Evolutionary conservation across 2,329 filamentous ascomycete genomes (phyloP).

Genomic region (Nannizzia gypsea): DNA sequence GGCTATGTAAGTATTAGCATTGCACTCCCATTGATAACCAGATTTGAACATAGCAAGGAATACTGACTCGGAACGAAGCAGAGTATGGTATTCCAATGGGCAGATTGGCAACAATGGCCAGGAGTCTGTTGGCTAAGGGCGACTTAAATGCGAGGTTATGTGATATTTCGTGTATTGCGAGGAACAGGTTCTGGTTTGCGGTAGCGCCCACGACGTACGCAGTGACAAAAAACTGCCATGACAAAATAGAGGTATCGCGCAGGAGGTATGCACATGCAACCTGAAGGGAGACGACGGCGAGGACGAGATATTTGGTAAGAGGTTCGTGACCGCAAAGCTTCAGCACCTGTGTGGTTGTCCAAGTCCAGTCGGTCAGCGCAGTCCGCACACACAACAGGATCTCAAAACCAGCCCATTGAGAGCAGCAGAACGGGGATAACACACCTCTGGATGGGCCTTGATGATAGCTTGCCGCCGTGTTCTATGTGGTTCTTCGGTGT

Average conservation of each 20-base stretch:
- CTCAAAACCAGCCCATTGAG: neutral
- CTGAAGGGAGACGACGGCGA: conserved; percentile 72
- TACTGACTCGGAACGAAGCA: conserved; percentile 73
- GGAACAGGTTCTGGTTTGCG: conserved; percentile 95
- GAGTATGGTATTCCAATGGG: conserved; percentile 95
- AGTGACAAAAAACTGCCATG: conserved; percentile 71
- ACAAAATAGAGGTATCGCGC: conserved; percentile 64
- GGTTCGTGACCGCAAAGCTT: conserved; percentile 96
- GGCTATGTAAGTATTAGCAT: conserved; percentile 42
- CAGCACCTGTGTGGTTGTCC: conserved; percentile 52
- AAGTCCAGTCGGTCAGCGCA: neutral
- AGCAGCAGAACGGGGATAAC: conserved; percentile 11
- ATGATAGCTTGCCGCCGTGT: conserved; percentile 88
- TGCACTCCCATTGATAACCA: neutral
- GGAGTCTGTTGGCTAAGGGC: conserved; percentile 63
- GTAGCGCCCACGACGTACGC: conserved; percentile 90
- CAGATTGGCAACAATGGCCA: conserved; percentile 88
- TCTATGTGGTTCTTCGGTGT: conserved; percentile 93
- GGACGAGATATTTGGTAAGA: conserved; percentile 85
- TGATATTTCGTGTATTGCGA: conserved; percentile 97
- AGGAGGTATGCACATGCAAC: conserved; percentile 65
- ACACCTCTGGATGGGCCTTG: conserved; percentile 90
- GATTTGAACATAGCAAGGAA: neutral
- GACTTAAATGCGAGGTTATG: conserved; percentile 92
- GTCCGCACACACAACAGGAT: neutral